Evolutionary conservation across 371 early-diverging fungal genomes (phyloP).

Genomic region (Mortierella sp.): DNA sequence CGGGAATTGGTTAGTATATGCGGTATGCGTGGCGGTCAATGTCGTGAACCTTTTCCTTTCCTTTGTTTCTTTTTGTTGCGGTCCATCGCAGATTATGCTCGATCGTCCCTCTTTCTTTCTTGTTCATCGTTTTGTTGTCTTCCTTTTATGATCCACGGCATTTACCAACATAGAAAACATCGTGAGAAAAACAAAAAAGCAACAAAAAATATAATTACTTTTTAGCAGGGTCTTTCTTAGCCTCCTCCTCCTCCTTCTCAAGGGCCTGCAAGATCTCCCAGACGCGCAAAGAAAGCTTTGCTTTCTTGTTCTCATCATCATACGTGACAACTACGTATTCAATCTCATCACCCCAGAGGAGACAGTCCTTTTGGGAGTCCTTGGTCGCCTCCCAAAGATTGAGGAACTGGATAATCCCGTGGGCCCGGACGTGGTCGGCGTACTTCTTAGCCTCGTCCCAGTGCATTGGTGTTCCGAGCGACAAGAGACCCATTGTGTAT

Average conservation of each 20-base stretch:
- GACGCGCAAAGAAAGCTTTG: constrained; percentile 86
- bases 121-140: too few relatives aligned
- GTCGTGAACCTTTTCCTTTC: too few relatives aligned
- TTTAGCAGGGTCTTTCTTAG: constrained; percentile 54
- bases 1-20: background rate
- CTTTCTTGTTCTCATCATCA: constrained; percentile 80
- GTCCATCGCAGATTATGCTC: background rate
- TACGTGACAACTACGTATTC: constrained; percentile 94
- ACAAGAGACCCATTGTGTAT: constrained; percentile 91
- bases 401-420: constrained; percentile 96
- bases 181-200: background rate
- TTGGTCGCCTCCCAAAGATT: constrained; percentile 89
- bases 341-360: constrained; percentile 98
- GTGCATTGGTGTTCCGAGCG: constrained; percentile 95
- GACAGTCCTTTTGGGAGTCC: constrained; percentile 78
- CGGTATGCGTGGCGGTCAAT: background rate
- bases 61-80: too few relatives aligned
- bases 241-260: constrained; percentile 81
- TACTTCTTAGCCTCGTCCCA: constrained; percentile 93
- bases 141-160: background rate
- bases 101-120: background rate
- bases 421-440: constrained; percentile 90
- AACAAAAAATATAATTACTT: constrained; percentile 23
- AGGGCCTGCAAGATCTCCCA: constrained; percentile 87
- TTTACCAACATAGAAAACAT: background rate